phyloP scores from a whole-genome alignment of 768 basidiomycete genomes.

The Pleurotus citrinopileatus region DNA sequence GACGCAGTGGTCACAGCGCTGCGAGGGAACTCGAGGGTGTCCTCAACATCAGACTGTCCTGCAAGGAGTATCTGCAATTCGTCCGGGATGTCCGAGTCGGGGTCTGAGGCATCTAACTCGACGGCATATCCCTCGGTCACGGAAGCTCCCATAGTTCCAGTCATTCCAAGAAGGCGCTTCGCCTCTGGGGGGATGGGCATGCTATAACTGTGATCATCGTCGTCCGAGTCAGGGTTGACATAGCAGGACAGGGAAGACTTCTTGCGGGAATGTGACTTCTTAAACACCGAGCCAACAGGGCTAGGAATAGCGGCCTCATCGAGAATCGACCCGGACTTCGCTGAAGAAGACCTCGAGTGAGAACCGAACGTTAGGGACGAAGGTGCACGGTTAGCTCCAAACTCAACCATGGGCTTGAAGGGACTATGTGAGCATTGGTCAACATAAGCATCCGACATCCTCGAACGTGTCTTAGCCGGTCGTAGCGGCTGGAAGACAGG shows the following conservation, averaged over 20 bases:
- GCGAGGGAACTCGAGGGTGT: constrained; percentile 44
- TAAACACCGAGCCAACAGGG: constrained; percentile 32
- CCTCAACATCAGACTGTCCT: constrained; percentile 33
- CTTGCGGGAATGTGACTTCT: constrained; percentile 25
- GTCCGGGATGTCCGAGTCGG: constrained; percentile 78
- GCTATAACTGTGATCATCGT: constrained; percentile 17
- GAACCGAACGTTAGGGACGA: constrained; percentile 38
- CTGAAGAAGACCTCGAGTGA: constrained; percentile 20
- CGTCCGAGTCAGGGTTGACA: background rate
- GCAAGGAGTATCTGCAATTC: constrained; percentile 66
- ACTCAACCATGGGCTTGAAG: constrained; percentile 18
- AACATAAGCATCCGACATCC: background rate
- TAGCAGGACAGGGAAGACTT: constrained; percentile 22
- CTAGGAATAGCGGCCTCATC: constrained; percentile 17
- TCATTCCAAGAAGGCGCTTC: constrained; percentile 57
- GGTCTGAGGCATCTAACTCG: constrained; percentile 54
- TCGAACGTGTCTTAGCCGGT: constrained; percentile 36
- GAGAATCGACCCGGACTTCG: constrained; percentile 14
- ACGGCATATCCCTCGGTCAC: constrained; percentile 42
- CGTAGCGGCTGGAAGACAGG: constrained; percentile 59
- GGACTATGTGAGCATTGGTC: constrained; percentile 20
- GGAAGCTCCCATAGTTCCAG: constrained; percentile 67
- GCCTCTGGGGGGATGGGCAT: constrained; percentile 45
- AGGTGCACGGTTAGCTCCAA: constrained; percentile 28
- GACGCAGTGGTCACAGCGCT: constrained; percentile 27